These are phyloP conservation scores for Trichocladium antarcticum DNA, from an alignment of 495 filamentous ascomycete species.

Conservation along the genomic window DNA sequence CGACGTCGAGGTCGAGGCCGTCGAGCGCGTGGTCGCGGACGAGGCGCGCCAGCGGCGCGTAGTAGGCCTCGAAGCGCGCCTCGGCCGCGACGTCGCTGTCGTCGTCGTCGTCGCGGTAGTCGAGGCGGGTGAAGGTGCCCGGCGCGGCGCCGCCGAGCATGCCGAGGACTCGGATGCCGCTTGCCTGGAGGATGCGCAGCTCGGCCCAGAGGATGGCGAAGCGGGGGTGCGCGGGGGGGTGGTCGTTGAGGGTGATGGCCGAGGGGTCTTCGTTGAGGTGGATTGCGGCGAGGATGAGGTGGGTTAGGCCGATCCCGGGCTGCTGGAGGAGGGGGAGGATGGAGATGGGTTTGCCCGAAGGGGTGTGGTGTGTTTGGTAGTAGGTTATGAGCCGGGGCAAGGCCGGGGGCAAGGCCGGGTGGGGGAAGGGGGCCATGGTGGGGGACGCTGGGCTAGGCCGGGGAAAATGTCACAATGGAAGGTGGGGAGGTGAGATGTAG, in stretches of 20 bases:
- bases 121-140: constrained; percentile 55
- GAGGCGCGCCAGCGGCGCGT: constrained; percentile 49
- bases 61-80: constrained; percentile 51
- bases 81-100: constrained; percentile 27
- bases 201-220: constrained; percentile 59
- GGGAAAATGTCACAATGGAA: background rate
- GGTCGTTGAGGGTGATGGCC: constrained; percentile 64
- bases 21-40: constrained; percentile 52
- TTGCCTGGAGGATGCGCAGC: constrained; percentile 50
- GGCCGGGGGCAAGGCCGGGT: too few relatives aligned
- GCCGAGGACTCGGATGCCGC: constrained; percentile 60
- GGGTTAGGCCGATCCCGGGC: constrained; percentile 46
- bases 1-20: constrained; percentile 76
- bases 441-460: background rate
- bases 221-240: constrained; percentile 46
- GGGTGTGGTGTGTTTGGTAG: constrained; percentile 41
- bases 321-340: constrained; percentile 58
- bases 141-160: constrained; percentile 77
- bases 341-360: constrained; percentile 50
- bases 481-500: background rate
- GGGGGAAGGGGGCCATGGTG: constrained; percentile 15
- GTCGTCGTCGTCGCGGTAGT: constrained; percentile 19
- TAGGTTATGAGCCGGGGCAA: constrained; percentile 17
- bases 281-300: constrained; percentile 68
- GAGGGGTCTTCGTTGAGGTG: constrained; percentile 60